phyloP scores from a whole-genome alignment of 2,329 filamentous ascomycete genomes.

The Aspergillus terreus region DNA sequence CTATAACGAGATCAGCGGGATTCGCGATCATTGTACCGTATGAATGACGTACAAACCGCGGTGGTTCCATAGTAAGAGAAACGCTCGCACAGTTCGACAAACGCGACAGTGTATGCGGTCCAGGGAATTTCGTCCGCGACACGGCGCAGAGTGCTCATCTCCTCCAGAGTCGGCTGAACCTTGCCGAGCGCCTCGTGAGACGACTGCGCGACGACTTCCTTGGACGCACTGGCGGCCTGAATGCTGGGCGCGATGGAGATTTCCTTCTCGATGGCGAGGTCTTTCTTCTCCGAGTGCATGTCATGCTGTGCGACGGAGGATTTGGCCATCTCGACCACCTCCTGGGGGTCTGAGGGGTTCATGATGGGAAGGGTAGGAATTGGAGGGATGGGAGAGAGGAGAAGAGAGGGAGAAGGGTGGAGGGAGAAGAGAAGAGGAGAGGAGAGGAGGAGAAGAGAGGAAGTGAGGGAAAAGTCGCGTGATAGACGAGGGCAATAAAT shows the following conservation, averaged over 20 bases:
- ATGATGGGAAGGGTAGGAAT: conserved; percentile 11
- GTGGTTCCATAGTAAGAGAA: conserved; percentile 74
- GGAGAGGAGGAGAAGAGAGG: neutral
- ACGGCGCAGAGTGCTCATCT: conserved; percentile 32
- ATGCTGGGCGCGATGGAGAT: conserved; percentile 7
- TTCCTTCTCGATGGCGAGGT: conserved; percentile 3
- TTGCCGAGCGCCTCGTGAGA: neutral
- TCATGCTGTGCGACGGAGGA: conserved; percentile 18
- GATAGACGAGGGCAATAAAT: neutral
- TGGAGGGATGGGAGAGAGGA: conserved; percentile 2
- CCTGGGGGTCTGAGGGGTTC: conserved; percentile 24
- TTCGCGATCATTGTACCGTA: no score
- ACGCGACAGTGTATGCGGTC: conserved; percentile 65
- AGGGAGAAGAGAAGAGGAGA: neutral
- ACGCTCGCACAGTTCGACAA: conserved; percentile 71
- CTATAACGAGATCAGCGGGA: conserved; percentile 20
- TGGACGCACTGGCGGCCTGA: neutral
- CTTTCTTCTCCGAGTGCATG: conserved; percentile 14
- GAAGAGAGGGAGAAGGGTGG: neutral
- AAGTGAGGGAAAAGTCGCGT: neutral
- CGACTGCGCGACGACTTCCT: neutral
- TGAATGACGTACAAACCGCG: conserved; percentile 54
- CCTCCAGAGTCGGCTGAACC: conserved; percentile 26
- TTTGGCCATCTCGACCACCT: conserved; percentile 23
- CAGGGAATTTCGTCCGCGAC: conserved; percentile 51